Evolutionary conservation across 2,329 filamentous ascomycete species (phyloP).

Genomic region (Thielaviopsis ethacetica): DNA sequence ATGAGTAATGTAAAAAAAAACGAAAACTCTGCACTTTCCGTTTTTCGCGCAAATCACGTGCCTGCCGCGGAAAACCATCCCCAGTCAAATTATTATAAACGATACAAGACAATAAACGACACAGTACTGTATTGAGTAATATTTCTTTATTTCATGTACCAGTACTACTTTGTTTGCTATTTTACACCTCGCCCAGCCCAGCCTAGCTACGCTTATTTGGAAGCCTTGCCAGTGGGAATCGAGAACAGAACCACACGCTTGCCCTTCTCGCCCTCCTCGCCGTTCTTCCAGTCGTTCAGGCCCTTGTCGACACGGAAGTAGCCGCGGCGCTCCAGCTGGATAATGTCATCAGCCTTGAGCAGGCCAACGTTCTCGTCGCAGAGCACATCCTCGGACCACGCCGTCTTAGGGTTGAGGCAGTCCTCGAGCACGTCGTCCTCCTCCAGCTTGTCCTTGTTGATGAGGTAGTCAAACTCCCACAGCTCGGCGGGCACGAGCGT

Average conservation of each 20-base stretch:
- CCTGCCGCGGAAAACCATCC: no score
- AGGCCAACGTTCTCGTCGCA: slow-evolving; percentile 67
- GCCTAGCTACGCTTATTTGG: slow-evolving; percentile 19
- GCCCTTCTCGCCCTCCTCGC: slow-evolving; percentile 30
- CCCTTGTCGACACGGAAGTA: slow-evolving; percentile 75
- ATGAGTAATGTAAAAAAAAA: no score
- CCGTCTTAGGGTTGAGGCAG: slow-evolving; percentile 61
- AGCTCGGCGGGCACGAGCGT: slow-evolving; percentile 52
- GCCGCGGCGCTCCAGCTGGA: slow-evolving; percentile 87
- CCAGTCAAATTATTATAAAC: neutral
- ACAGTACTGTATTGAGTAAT: neutral
- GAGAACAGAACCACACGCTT: slow-evolving; percentile 37
- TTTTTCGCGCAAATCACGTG: neutral
- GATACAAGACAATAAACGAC: neutral
- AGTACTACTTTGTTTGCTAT: neutral
- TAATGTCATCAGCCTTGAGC: slow-evolving; percentile 75
- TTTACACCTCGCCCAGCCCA: neutral
- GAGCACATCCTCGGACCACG: slow-evolving; percentile 55
- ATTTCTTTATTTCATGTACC: neutral
- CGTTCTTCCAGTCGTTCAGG: slow-evolving; percentile 31
- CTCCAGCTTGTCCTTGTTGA: slow-evolving; percentile 73
- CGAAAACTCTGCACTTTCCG: neutral
- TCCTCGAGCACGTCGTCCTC: slow-evolving; percentile 77
- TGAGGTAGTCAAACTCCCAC: slow-evolving; percentile 50
- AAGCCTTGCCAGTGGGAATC: slow-evolving; percentile 39